phyloP scores from a whole-genome alignment of 768 basidiomycete species.

The Termitomyces sp. region DNA sequence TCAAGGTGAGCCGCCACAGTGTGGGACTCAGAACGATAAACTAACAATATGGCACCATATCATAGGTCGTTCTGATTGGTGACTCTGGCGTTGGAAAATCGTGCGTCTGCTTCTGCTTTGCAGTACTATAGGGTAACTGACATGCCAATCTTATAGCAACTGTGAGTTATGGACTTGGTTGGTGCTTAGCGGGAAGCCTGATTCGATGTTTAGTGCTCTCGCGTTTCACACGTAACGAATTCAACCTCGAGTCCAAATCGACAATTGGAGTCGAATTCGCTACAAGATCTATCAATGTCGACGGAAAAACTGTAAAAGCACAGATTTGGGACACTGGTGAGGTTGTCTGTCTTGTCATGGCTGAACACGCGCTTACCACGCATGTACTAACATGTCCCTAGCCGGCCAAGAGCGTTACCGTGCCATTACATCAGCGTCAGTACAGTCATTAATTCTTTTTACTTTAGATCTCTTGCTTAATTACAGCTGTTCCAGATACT shows the following conservation, averaged over 20 bases:
- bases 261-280: conserved; percentile 99
- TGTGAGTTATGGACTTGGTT: conserved; percentile 37
- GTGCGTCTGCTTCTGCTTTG: conserved; percentile 53
- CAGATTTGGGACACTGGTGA: conserved; percentile 99
- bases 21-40: not conserved
- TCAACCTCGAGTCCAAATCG: conserved; percentile 98
- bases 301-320: conserved; percentile 95
- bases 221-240: conserved; percentile 99
- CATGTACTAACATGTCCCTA: conserved; percentile 25
- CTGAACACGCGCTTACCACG: not conserved
- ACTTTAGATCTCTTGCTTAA: not conserved
- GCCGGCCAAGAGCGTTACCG: conserved; percentile 98
- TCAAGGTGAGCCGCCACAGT: conserved; percentile 69
- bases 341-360: conserved; percentile 22
- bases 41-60: conserved; percentile 8
- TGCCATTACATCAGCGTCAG: conserved; percentile 94
- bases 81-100: conserved; percentile 99
- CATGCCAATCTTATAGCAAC: conserved; percentile 41
- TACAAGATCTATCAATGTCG: conserved; percentile 92
- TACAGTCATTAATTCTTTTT: conserved; percentile 12
- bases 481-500: conserved; percentile 59
- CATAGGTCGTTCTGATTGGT: conserved; percentile 95
- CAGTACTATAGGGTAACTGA: conserved; percentile 7
- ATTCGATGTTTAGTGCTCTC: conserved; percentile 73
- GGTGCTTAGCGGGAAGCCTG: conserved; percentile 8